Base-by-base conservation (phyloP, 2,329 filamentous ascomycete genomes). In the Chrysoporthe cubensis region DNA sequence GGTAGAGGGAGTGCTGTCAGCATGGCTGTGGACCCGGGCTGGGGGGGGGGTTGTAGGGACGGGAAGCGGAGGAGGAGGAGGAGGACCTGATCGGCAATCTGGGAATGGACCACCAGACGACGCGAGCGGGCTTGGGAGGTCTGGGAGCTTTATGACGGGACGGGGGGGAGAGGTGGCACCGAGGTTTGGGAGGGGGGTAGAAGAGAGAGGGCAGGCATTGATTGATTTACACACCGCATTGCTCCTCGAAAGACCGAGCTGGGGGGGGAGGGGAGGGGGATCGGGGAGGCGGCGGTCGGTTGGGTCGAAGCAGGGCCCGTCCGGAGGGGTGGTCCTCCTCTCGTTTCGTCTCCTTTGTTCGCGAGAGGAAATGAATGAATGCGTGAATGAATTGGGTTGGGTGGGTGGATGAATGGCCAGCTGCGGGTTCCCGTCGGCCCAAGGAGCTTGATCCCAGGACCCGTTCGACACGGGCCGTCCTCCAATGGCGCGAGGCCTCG, bases 1-100 rank as follows among this genome's bases (percentile, higher is more conserved):
- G 48, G 69, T 68, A 71, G 67, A 62, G 62, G 66, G 40, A 67
- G 69, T 65, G 61, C 57, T 65, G 71, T 74, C 69, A 74, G 72
- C 71, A 67, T 70, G 58, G 61, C 37, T 58, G 16, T 26, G 43
- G 59, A 32, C 26, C 26, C 26, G 26, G 26, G 26, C 26, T 26
- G 26, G 26, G 26, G 26, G 26, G 26, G 26, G 26, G 26, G 26
- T 26, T 18, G 21, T 37, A 43, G 50, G 46, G 16, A 32, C 13
- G 48, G 65, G 44, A 46, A 56, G 60, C 62, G 57, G 52, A 48
- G 42, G 59, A 11, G 37, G 16, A 62, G 43, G 46, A 62, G 3
- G 37, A 43, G 42, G 62, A 8, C 14, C 1, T 21, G 37, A 60
- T 74, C 58, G 65, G 48, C 62, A 64, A 52, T 43, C 59, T 56